A percentile compares a stretch with the other conserved stretches of the same genome.
These are phyloP conservation scores for Rhizopus stolonifer DNA, from an alignment of 371 early-diverging fungal species.

Conservation along the genomic window DNA sequence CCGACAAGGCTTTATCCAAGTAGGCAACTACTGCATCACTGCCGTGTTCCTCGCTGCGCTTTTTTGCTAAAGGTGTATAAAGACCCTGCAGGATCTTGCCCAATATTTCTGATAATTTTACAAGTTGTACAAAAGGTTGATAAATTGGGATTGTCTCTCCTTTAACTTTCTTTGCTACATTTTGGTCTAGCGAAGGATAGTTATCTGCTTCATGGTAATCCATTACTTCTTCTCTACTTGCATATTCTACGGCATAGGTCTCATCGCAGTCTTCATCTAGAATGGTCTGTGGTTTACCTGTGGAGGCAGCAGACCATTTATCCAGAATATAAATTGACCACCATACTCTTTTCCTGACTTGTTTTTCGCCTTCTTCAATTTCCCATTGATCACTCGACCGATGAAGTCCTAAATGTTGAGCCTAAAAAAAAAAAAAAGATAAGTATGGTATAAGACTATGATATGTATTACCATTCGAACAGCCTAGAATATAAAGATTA, in stretches of 20 bases:
- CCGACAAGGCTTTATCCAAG: constrained; percentile 40
- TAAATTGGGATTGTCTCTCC: constrained; percentile 41
- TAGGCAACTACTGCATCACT: constrained; percentile 49
- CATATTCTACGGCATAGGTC: constrained; percentile 40
- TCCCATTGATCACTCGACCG: constrained; percentile 55
- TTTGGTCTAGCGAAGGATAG: constrained; percentile 42
- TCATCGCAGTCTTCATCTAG: constrained; percentile 54
- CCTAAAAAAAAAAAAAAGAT: constrained; percentile 26
- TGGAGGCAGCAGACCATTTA: constrained; percentile 51
- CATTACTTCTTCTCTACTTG: constrained; percentile 47
- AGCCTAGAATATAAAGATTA: not conserved
- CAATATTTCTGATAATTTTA: constrained; percentile 46
- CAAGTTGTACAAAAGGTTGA: constrained; percentile 50
- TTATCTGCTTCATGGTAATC: constrained; percentile 21
- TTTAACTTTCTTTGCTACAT: constrained; percentile 33
- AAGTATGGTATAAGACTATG: not conserved
- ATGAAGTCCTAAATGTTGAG: constrained; percentile 69
- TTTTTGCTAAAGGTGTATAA: constrained; percentile 50
- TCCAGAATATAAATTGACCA: constrained; percentile 66
- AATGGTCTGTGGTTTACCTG: constrained; percentile 55
- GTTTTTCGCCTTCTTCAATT: constrained; percentile 54
- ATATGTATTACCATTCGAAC: constrained; percentile 1
- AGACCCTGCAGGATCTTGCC: constrained; percentile 47
- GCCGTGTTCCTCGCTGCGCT: constrained; percentile 45
- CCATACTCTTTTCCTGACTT: constrained; percentile 65